Evolutionary conservation across 148 eudicot species (phyloP), one percentile per base, ranked within the genome.

Genomic region (Chenopodium suecicum): DNA sequence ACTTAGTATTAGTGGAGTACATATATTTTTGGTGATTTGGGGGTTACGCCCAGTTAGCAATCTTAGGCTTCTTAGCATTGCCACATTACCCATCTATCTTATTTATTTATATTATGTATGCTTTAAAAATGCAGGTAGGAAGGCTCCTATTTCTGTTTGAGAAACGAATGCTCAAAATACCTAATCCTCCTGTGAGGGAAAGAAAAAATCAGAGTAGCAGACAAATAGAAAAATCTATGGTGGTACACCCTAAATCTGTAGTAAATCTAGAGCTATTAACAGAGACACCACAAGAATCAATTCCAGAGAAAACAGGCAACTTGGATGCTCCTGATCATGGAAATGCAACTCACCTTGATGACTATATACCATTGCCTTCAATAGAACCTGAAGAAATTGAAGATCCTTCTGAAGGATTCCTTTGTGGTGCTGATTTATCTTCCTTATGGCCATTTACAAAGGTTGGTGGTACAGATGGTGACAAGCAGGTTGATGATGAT

Each of bases 121-220:
- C 27, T 58, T 58, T 75, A 31, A 73, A 46, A 29, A 14, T 76
- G 31, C 84, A 82, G 84, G 84, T 82, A 25, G 4, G 41, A 31
- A 82, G 64, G 80, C 84, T 82, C 64, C 84, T 82, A 19, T 4
- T 7, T 60, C 44, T 77, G 73, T 82, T 82, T 58, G 76, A 7
- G 56, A 62, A 22, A 31, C 46, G 71, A 76, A 77, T 14, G 65
- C 74, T 70, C 48, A 31, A 46, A 23, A 70, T 63, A 63, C 77
- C 27, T 70, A 46, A 9, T 22, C 25, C 52, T 77, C 77, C 14
- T 73, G 16, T 70, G 22, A 32, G n/a, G 37, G 37, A 54, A 75
- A 72, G 32, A 54, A 13, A 20, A 54, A 13, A 20, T 70, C 31
- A 74, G 63, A 81, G 70, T 32, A 5, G 48, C 34, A 29, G 48